Evolutionary conservation across 2,329 filamentous ascomycete species (phyloP).

Genomic region (Lachnellula arida): DNA sequence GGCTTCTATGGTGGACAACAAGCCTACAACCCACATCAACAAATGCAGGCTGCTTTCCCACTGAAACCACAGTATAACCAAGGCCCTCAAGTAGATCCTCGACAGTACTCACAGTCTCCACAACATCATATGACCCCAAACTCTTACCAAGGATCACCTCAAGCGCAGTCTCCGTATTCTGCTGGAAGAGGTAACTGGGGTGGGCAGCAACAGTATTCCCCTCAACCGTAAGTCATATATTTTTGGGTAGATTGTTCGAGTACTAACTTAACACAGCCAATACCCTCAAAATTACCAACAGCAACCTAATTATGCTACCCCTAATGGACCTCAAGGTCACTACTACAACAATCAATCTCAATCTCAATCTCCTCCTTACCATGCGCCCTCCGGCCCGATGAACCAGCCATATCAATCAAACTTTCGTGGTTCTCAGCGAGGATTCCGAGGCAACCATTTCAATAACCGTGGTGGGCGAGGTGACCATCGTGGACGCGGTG

Average conservation of each 20-base stretch:
- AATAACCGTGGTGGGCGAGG: constrained; percentile 37
- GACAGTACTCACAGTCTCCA: constrained; percentile 54
- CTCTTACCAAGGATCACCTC: constrained; percentile 56
- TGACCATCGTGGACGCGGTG: constrained; percentile 49
- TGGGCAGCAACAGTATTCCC: constrained; percentile 38
- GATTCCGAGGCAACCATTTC: constrained; percentile 58
- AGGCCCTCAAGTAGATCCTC: constrained; percentile 30
- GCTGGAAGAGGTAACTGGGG: constrained; percentile 50
- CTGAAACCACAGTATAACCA: constrained; percentile 34
- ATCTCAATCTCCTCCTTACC: constrained; percentile 44
- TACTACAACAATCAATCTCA: constrained; percentile 45
- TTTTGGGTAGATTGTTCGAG: neutral
- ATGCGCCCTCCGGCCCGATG: constrained; percentile 50
- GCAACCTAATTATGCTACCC: constrained; percentile 48
- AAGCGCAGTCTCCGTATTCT: constrained; percentile 55
- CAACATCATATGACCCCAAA: constrained; percentile 50
- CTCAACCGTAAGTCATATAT: constrained; percentile 43
- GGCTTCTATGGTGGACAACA: constrained; percentile 32
- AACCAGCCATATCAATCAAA: constrained; percentile 44
- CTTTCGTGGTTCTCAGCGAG: constrained; percentile 44
- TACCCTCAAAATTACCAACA: constrained; percentile 58
- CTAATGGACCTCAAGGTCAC: constrained; percentile 49
- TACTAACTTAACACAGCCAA: constrained; percentile 43
- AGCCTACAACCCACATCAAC: constrained; percentile 34
- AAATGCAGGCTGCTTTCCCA: constrained; percentile 35